These are phyloP conservation scores for Botrytis pseudocinerea DNA, from an alignment of 2,329 filamentous ascomycete species.

Conservation along the genomic window DNA sequence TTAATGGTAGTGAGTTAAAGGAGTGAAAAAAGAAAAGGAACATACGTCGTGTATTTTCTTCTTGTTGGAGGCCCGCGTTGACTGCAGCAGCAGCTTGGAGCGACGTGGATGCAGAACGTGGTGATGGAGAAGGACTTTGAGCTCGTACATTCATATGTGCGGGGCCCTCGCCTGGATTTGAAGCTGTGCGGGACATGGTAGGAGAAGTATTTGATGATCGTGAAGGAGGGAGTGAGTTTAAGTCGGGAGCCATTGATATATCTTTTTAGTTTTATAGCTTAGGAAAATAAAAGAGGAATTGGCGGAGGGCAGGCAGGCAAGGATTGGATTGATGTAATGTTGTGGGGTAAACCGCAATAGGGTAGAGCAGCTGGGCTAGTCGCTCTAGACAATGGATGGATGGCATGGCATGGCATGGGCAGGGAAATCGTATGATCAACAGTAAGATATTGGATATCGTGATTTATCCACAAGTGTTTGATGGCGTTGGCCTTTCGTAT, in stretches of 20 bases:
- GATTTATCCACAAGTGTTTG: no score
- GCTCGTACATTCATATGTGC: conserved; percentile 38
- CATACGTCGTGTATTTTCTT: conserved; percentile 58
- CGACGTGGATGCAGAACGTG: conserved; percentile 66
- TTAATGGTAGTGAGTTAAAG: no score
- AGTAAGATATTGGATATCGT: background rate
- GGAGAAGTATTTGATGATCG: conserved; percentile 42
- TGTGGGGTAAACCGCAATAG: background rate
- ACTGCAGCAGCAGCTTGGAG: conserved; percentile 75
- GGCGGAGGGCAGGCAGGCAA: background rate
- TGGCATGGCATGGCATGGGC: background rate
- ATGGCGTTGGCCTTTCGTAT: background rate
- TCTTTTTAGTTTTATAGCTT: background rate
- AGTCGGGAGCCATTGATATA: conserved; percentile 48
- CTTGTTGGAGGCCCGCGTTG: conserved; percentile 72
- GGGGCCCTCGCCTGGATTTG: conserved; percentile 36
- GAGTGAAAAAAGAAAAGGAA: background rate
- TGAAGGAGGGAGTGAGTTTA: conserved; percentile 59
- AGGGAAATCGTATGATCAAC: conserved; percentile 2
- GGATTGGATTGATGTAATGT: conserved; percentile 13
- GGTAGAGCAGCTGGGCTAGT: background rate
- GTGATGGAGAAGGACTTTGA: conserved; percentile 60
- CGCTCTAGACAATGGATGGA: background rate
- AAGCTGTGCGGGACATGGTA: conserved; percentile 44
- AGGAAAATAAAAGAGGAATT: background rate